phyloP scores from a whole-genome alignment of 805 yeast species.

The Teunomyces cretensis region DNA sequence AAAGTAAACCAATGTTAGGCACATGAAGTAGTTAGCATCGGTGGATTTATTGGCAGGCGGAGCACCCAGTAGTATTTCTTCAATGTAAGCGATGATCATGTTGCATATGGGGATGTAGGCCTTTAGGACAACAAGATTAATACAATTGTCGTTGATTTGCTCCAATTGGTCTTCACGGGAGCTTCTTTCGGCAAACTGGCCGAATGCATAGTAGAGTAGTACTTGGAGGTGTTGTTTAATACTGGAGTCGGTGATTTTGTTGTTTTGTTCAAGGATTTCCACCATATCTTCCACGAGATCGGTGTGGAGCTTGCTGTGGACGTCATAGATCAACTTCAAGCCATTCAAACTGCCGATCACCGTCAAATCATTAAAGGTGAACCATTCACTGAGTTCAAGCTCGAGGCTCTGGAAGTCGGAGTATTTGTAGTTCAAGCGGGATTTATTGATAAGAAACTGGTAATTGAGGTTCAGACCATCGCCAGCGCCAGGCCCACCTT shows the following conservation, averaged over 20 bases:
- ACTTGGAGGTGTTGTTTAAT: slow-evolving; percentile 9
- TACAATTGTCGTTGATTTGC: slow-evolving; percentile 12
- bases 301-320: neutral
- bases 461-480: neutral
- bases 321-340: slow-evolving; percentile 9
- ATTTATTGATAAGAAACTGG: slow-evolving; percentile 32
- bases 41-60: neutral
- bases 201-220: slow-evolving; percentile 26
- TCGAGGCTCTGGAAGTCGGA: slow-evolving; percentile 25
- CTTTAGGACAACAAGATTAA: slow-evolving; percentile 1
- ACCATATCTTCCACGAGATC: neutral
- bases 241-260: slow-evolving; percentile 1
- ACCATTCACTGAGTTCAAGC: slow-evolving; percentile 40
- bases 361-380: slow-evolving; percentile 29
- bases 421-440: slow-evolving; percentile 30
- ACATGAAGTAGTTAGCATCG: slow-evolving; percentile 20
- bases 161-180: slow-evolving; percentile 17
- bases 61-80: neutral
- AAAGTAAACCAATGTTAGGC: slow-evolving; percentile 37
- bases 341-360: slow-evolving; percentile 18
- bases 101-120: slow-evolving; percentile 6
- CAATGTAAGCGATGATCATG: neutral
- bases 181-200: slow-evolving; percentile 17
- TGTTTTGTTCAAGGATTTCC: neutral
- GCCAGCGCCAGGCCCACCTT: neutral